Evolutionary conservation across 2,329 filamentous ascomycete species (phyloP), one percentile per base, ranked within the genome.

Genomic region (Aspergillus aculeatinus): DNA sequence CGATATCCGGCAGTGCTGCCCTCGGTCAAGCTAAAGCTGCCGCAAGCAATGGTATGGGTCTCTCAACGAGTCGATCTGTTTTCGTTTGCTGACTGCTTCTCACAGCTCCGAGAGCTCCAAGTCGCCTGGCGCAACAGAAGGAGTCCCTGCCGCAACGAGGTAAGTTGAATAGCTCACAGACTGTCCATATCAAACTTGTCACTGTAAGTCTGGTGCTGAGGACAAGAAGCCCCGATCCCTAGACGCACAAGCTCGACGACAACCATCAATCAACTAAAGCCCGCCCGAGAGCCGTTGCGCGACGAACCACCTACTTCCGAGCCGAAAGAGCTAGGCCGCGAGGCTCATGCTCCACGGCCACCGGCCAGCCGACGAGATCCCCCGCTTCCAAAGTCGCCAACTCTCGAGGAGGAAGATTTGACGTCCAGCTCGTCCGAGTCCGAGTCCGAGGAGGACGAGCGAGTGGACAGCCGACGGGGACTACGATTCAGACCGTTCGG

Each of bases 1-100:
- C 80, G 9, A 69, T 75, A 5, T 75, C 78, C 11, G 78, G 74
- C 10, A 81, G 79, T 55, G 65, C 68, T 25, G 75, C 77, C 27
- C 64, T 77, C 4, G 74, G 71, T 10, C 73, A 77, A 44, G 69
- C 74, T 64, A 67, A 63, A 23, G 33, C 48, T 10, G 33, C 56
- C 14, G 52, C 60, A 21, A 55, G 31, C 51, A 39, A 52, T 19
- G 59, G 51, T 55, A 47, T 27, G 61, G 6, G 7, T 3, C 14
- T 16, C 10, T 31, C 4, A 16, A 11, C 16, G 10, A 12, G 3
- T 27, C 4, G 16, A 29, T 16, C 1, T 35, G 5, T 14, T n/a
- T 33, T 39, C 23, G 14, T 21, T 19, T 42, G n/a, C 35, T 53
- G n/a, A 53, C 25, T 29, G 31, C 14, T n/a, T n/a, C n/a, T 39